These are phyloP conservation scores for Alternaria infectoria DNA, from an alignment of 2,329 filamentous ascomycete species.

Conservation along the genomic window DNA sequence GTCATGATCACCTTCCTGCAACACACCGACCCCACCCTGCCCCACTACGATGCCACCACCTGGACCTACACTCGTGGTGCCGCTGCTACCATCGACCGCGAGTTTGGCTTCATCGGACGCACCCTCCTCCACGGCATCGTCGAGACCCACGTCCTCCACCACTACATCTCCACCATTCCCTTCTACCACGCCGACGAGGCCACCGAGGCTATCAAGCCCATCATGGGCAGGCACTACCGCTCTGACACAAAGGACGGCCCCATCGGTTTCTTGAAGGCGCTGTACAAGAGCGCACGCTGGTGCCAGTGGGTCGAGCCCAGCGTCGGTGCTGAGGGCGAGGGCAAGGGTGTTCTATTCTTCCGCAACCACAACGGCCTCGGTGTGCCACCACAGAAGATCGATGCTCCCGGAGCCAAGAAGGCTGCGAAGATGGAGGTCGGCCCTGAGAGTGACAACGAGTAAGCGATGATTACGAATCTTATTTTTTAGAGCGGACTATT, in stretches of 20 bases:
- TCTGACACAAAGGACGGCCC: conserved; percentile 77
- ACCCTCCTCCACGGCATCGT: conserved; percentile 93
- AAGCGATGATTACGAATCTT: conserved; percentile 23
- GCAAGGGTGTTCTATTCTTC: conserved; percentile 90
- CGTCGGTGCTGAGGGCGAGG: conserved; percentile 78
- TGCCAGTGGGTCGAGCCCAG: conserved; percentile 99
- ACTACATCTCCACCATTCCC: conserved; percentile 94
- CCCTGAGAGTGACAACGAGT: conserved; percentile 40
- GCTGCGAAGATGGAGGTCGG: conserved; percentile 45
- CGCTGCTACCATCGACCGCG: conserved; percentile 93
- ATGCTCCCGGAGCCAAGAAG: conserved; percentile 32
- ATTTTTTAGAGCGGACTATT: conserved; percentile 26
- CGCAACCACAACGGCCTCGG: conserved; percentile 91
- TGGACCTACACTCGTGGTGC: conserved; percentile 96
- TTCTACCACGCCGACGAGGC: conserved; percentile 98
- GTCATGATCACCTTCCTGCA: conserved; percentile 97
- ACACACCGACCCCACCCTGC: conserved; percentile 92
- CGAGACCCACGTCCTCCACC: conserved; percentile 96
- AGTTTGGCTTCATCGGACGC: conserved; percentile 95
- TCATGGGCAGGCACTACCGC: conserved; percentile 97
- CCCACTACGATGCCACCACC: conserved; percentile 83
- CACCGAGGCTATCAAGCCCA: conserved; percentile 86
- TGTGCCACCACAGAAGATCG: conserved; percentile 48
- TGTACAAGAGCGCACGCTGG: conserved; percentile 81
- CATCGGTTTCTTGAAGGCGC: conserved; percentile 78